These are phyloP conservation scores for Lablab purpureus DNA, from an alignment of 306 rosid genomes.

Conservation along the genomic window DNA sequence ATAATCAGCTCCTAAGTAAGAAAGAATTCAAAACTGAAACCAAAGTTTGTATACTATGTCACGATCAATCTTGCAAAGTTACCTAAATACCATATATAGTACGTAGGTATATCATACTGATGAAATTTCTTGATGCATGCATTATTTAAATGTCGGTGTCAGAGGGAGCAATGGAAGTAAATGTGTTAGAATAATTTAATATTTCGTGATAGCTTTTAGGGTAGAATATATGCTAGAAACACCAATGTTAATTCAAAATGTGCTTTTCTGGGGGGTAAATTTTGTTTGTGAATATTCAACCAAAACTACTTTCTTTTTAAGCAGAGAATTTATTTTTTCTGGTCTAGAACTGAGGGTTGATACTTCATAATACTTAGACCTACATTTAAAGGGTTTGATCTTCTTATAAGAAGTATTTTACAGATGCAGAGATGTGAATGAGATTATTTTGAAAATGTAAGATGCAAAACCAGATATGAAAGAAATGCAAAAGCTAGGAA, in stretches of 20 bases:
- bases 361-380: background rate
- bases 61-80: slow-evolving; percentile 9
- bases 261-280: background rate
- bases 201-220: background rate
- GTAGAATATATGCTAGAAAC: slow-evolving; percentile 11
- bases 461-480: too few species aligned
- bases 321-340: too few species aligned
- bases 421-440: background rate
- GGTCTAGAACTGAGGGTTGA: too few species aligned
- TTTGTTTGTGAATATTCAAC: background rate
- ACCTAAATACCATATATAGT: background rate
- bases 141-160: slow-evolving; percentile 21
- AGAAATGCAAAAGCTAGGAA: background rate
- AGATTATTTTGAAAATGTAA: too few species aligned
- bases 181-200: background rate
- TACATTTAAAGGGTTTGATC: background rate
- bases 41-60: slow-evolving; percentile 3
- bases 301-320: background rate
- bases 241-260: background rate
- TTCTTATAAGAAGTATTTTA: background rate
- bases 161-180: slow-evolving; percentile 13
- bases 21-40: background rate
- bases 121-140: slow-evolving; percentile 12
- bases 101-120: background rate
- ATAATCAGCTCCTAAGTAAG: background rate